Conservation (phyloP, 2,329 filamentous ascomycete species). For the Mariannaea elegans region DNA sequence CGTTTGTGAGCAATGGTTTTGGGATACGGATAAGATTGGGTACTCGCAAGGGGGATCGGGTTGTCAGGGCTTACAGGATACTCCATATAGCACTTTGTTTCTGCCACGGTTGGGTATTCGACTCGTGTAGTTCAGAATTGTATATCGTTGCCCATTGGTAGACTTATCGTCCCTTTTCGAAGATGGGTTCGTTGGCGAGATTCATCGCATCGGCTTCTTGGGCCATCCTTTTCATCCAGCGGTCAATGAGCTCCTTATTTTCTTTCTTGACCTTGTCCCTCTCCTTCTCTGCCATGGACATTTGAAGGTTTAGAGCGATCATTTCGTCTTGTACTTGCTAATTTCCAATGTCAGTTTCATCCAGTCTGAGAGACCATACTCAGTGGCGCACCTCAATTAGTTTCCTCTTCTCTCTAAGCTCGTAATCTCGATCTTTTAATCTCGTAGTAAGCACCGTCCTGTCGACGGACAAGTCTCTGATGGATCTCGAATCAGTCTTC, state of each 20-base stretch:
- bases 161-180: conserved; percentile 41
- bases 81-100: conserved; percentile 43
- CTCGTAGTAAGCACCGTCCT: conserved; percentile 69
- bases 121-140: conserved; percentile 1
- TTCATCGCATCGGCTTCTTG: conserved; percentile 92
- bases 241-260: conserved; percentile 87
- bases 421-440: conserved; percentile 83
- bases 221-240: conserved; percentile 91
- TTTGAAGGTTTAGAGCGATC: conserved; percentile 84
- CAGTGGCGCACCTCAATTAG: conserved; percentile 71
- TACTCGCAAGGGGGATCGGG: conserved; percentile 32
- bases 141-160: not conserved
- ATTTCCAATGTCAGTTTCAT: conserved; percentile 26
- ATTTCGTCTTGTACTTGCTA: conserved; percentile 92
- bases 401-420: conserved; percentile 84
- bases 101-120: conserved; percentile 19
- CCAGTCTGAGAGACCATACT: not conserved
- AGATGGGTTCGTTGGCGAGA: conserved; percentile 61
- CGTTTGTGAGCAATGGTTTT: conserved; percentile 30
- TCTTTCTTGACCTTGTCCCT: conserved; percentile 78
- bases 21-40: conserved; percentile 30
- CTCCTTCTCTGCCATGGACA: conserved; percentile 85
- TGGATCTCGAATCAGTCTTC: conserved; percentile 66
- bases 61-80: conserved; percentile 44
- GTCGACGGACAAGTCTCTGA: conserved; percentile 71